Conservation (phyloP, 2,329 filamentous ascomycete genomes). For the Capronia coronata region DNA sequence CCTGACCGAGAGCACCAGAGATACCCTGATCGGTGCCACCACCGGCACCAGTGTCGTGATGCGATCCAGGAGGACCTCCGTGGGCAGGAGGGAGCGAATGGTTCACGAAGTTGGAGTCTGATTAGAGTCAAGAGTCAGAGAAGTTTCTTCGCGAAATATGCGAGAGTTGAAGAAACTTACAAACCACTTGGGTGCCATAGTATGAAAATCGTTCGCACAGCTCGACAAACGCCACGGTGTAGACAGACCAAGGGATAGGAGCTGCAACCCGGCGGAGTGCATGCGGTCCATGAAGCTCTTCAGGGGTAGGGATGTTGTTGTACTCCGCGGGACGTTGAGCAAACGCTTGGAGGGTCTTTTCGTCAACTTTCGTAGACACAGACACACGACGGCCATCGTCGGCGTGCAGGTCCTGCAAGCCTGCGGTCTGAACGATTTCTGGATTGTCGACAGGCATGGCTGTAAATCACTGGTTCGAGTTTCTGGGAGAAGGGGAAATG, state of each 20-base stretch:
- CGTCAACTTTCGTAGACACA: conserved; percentile 1
- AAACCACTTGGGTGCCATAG: conserved; percentile 64
- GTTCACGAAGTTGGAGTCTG: conserved; percentile 53
- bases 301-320: conserved; percentile 16
- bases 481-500: not conserved
- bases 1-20: conserved; percentile 50
- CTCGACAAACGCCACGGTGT: conserved; percentile 58
- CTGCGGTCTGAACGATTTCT: conserved; percentile 1
- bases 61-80: conserved; percentile 30
- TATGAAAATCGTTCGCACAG: conserved; percentile 71
- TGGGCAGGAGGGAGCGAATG: conserved; percentile 40
- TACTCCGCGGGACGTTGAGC: not conserved
- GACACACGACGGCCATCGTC: conserved; percentile 2
- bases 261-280: conserved; percentile 17
- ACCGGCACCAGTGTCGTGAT: conserved; percentile 42
- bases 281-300: conserved; percentile 14
- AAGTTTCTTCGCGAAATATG: not conserved
- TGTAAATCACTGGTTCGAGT: not conserved
- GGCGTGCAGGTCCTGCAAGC: not conserved
- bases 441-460: conserved; percentile 9
- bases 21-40: conserved; percentile 41
- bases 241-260: conserved; percentile 57
- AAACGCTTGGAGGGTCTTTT: not conserved
- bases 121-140: not conserved
- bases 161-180: conserved; percentile 28